Conservation (phyloP, 2,329 filamentous ascomycete species). For the Myotisia sp. region DNA sequence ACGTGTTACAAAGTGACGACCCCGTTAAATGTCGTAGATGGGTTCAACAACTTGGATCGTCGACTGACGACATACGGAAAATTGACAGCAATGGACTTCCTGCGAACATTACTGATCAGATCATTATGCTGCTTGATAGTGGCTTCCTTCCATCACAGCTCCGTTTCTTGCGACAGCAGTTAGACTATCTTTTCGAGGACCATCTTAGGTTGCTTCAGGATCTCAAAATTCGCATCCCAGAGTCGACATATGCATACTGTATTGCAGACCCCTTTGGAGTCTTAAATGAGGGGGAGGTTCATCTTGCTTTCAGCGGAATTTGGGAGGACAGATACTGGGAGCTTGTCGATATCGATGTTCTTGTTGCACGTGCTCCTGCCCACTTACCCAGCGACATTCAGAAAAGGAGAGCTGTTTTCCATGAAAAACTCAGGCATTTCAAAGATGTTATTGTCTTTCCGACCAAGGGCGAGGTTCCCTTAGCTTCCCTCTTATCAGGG, state of each 20-base stretch:
- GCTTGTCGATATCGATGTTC: slow-evolving; percentile 36
- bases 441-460: slow-evolving; percentile 47
- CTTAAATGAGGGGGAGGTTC: slow-evolving; percentile 41
- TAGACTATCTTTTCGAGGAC: slow-evolving; percentile 26
- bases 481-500: slow-evolving; percentile 47
- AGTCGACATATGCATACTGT: slow-evolving; percentile 42
- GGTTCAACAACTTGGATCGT: slow-evolving; percentile 11
- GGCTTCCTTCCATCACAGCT: slow-evolving; percentile 35
- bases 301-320: slow-evolving; percentile 39
- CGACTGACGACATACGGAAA: slow-evolving; percentile 2
- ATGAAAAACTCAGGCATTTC: slow-evolving; percentile 39
- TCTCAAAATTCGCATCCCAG: slow-evolving; percentile 35
- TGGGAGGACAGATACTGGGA: slow-evolving; percentile 29
- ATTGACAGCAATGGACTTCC: slow-evolving; percentile 24
- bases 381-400: slow-evolving; percentile 47
- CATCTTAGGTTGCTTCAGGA: slow-evolving; percentile 33
- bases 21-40: slow-evolving; percentile 20
- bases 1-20: slow-evolving; percentile 24
- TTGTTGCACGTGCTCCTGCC: slow-evolving; percentile 45
- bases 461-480: slow-evolving; percentile 35
- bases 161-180: slow-evolving; percentile 27
- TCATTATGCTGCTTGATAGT: slow-evolving; percentile 27
- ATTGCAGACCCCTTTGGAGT: slow-evolving; percentile 42
- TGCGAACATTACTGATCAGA: slow-evolving; percentile 20
- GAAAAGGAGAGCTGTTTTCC: slow-evolving; percentile 36